A percentile compares a stretch with the other conserved stretches of the same genome.
phyloP scores from a whole-genome alignment of 108 stramenopile species.

The Thalassiosira profunda region DNA sequence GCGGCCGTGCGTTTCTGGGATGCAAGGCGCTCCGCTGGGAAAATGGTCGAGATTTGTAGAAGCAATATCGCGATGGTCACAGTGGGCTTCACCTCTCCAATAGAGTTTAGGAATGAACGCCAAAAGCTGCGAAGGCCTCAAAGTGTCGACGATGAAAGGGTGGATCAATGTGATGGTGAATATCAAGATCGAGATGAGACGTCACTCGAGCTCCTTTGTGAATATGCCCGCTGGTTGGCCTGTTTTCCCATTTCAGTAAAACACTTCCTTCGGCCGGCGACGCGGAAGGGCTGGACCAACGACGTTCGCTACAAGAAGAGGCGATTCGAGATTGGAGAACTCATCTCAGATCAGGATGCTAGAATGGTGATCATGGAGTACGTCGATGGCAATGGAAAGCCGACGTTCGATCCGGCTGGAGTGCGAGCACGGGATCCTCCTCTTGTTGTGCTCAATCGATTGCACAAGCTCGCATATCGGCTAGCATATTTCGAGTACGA shows the following conservation, averaged over 20 bases:
- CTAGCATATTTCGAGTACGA: constrained; percentile 14
- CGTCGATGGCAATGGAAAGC: constrained; percentile 33
- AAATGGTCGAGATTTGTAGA: constrained; percentile 36
- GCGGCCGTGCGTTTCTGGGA: constrained; percentile 34
- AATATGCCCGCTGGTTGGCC: constrained; percentile 39
- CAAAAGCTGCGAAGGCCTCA: not conserved
- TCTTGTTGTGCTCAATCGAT: constrained; percentile 46
- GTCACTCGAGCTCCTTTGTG: constrained; percentile 24
- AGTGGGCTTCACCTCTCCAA: constrained; percentile 31
- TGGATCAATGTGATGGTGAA: not conserved
- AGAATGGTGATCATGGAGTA: constrained; percentile 10
- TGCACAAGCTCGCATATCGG: constrained; percentile 43
- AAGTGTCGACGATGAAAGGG: not conserved
- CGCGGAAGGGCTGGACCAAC: constrained; percentile 27
- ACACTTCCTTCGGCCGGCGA: constrained; percentile 28
- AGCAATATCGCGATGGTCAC: constrained; percentile 27
- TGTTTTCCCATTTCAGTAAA: constrained; percentile 43
- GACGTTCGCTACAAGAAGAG: constrained; percentile 11
- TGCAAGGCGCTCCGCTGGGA: constrained; percentile 31
- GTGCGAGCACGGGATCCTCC: constrained; percentile 34
- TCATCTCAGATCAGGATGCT: constrained; percentile 39
- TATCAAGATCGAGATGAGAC: not conserved
- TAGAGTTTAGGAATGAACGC: constrained; percentile 19
- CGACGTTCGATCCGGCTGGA: constrained; percentile 20
- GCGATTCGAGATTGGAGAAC: constrained; percentile 29